Base-by-base conservation (phyloP, 139 green algal genomes). In the Chlamydomonas sp. region DNA sequence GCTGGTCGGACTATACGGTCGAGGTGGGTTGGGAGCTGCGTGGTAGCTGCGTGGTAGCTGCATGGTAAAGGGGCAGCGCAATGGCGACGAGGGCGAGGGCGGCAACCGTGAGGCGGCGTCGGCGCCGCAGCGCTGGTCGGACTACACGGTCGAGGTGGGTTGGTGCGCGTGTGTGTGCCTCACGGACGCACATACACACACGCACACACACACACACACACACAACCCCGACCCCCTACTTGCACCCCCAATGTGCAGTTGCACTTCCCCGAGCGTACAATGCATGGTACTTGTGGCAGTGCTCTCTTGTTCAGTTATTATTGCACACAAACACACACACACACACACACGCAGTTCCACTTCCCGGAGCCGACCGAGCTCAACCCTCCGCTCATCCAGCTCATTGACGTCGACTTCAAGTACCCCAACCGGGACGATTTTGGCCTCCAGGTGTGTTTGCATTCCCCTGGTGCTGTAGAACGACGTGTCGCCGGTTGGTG, bases 321-420 rank as follows among this genome's bases (percentile, higher is more conserved):
- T n/a, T n/a, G n/a, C n/a, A n/a, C n/a, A n/a, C n/a, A n/a, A n/a
- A n/a, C n/a, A n/a, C n/a, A n/a, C n/a, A n/a, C n/a, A n/a, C n/a
- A n/a, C n/a, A n/a, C n/a, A n/a, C n/a, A n/a, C n/a, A n/a, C n/a
- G 29, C 65, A 90, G 48, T 99, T 99, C 83, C 79, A 95, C 73
- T 99, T 99, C 83, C 95, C 95, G 0, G 85, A 93, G 76, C 93
- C 94, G 13, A 96, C 90, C 0, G 92, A 96, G 77, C 85, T 98
- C 35, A 82, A 88, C 24, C 88, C 93, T 31, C 89, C 94, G 24
- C 83, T 98, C 48, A 88, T 91, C 50, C 84, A 95, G 83, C 77
- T 91, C 35, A 91, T 93, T 37, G 94, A 98, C 66, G 92, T 85
- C 34, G 75, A 84, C 81, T 99, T 99, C 86, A 87, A 92, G 75